Evolutionary conservation across 306 rosid species (phyloP), one percentile per base, ranked within the genome.

Genomic region (Phaseolus lunatus): DNA sequence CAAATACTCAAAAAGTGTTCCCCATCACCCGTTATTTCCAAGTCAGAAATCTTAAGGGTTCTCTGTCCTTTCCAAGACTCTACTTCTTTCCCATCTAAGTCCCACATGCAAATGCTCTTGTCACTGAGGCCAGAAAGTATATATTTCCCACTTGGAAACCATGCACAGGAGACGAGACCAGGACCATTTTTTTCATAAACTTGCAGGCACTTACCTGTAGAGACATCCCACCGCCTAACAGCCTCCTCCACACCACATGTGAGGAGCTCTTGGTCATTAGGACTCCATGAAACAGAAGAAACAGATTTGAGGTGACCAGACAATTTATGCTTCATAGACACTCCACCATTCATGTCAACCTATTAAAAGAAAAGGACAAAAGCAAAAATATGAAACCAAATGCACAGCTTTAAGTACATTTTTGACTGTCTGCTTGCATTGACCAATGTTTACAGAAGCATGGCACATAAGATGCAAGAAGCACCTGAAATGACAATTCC

Each of bases 191-290:
- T 94, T 50, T 94, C 97, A 83, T 90, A 94, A 68, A 94, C 76
- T 77, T 85, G 94, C 78, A 91, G 91, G 79, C 98, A 89, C 39
- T 86, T 83, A 54, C 98, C 98, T 20, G 94, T 78, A 59, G 89
- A 74, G 73, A 90, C 93, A 81, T 94, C 96, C 97, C 97, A 94
- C 53, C 90, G 90, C 96, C 94, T 87, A 59, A 94, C 87, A 41
- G 82, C 85, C 84, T 94, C 98, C 85, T 94, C 98, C 85, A 86
- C 83, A 31, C 97, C 98, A 87, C 98, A 94, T n/a, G 97, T 91
- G 54, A 94, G 94, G 78, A 94, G 87, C 81, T 91, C 92, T 78
- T 71, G 76, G 81, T 90, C 92, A 73, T 90, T 88, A 35, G 94
- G 94, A 83, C 98, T 91, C 98, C 97, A 94, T 31, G 96, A 88